A percentile compares a stretch with the other conserved stretches of the same genome.
Conservation (phyloP, 228 moss, liverwort and hornwort species). For the Sphagnum magellanicum region DNA sequence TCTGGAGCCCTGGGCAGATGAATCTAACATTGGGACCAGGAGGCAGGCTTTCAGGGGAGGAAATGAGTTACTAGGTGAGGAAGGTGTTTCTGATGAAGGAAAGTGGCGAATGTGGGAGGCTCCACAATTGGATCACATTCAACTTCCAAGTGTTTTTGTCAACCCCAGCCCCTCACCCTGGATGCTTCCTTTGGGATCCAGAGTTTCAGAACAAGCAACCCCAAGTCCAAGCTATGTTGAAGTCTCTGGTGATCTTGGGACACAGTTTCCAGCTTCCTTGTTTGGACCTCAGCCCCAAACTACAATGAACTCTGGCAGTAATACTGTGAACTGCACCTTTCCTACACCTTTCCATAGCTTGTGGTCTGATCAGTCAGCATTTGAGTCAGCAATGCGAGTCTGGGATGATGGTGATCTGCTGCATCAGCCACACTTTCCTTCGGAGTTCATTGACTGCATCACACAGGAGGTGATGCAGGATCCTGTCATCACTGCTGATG, state of each 20-base stretch:
- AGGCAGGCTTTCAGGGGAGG: slow-evolving; percentile 9
- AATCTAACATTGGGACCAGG: slow-evolving; percentile 9
- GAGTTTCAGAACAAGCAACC: slow-evolving; percentile 12
- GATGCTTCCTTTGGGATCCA: slow-evolving; percentile 19
- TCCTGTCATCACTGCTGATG: slow-evolving; percentile 58
- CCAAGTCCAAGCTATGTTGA: slow-evolving; percentile 16
- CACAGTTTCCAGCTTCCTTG: slow-evolving; percentile 46
- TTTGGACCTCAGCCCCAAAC: slow-evolving; percentile 45
- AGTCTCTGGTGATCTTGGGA: slow-evolving; percentile 34
- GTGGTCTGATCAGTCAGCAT: slow-evolving; percentile 62
- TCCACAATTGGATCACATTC: slow-evolving; percentile 64
- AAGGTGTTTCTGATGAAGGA: slow-evolving; percentile 32
- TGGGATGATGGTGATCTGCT: slow-evolving; percentile 53
- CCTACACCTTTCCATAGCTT: slow-evolving; percentile 45
- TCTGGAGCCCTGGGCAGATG: slow-evolving; percentile 55
- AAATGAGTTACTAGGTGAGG: slow-evolving; percentile 11
- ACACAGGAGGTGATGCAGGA: slow-evolving; percentile 63
- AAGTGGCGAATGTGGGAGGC: slow-evolving; percentile 88
- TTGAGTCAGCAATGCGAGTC: slow-evolving; percentile 37
- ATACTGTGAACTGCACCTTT: slow-evolving; percentile 26
- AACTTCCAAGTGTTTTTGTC: slow-evolving; percentile 38
- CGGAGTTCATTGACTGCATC: slow-evolving; percentile 60
- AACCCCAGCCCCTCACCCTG: slow-evolving; percentile 22
- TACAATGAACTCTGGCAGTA: slow-evolving; percentile 15
- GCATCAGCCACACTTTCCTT: slow-evolving; percentile 28